phyloP scores from a whole-genome alignment of 805 yeast genomes.

The Tetrapisispora fleetii region DNA sequence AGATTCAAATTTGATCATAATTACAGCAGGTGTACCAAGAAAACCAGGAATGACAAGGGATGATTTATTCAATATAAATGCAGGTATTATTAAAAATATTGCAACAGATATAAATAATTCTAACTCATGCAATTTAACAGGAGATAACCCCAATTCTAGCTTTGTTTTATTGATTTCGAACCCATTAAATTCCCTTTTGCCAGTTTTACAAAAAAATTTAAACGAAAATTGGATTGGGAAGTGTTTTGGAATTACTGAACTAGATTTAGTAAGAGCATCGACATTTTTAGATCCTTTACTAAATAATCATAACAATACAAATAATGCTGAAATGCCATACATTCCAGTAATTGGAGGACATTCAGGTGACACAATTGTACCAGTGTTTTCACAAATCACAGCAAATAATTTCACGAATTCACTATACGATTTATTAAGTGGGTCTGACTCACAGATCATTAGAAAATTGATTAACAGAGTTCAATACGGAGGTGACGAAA shows the following conservation, averaged over 20 bases:
- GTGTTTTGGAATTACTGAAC: constrained; percentile 59
- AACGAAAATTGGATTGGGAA: background rate
- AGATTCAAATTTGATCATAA: constrained; percentile 76
- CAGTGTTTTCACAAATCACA: constrained; percentile 35
- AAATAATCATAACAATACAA: background rate
- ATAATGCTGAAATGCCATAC: constrained; percentile 13
- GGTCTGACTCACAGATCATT: constrained; percentile 14
- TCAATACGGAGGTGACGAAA: constrained; percentile 85
- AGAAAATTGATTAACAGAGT: constrained; percentile 59
- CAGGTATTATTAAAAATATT: constrained; percentile 68
- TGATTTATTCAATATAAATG: constrained; percentile 75
- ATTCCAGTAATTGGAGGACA: constrained; percentile 81
- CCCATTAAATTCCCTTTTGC: constrained; percentile 40
- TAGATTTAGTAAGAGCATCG: constrained; percentile 71
- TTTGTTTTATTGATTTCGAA: constrained; percentile 54
- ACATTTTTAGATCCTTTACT: constrained; percentile 39
- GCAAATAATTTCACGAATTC: background rate
- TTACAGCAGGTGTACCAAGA: constrained; percentile 87
- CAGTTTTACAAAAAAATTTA: constrained; percentile 2
- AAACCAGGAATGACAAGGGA: constrained; percentile 87
- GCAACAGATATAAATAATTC: constrained; percentile 34
- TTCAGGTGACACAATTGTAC: constrained; percentile 77
- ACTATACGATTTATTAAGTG: constrained; percentile 36
- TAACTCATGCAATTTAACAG: background rate
- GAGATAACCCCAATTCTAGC: background rate